A percentile compares a stretch with the other conserved stretches of the same genome.
These are phyloP conservation scores for Boletales sp. DNA, from an alignment of 768 basidiomycete genomes.

Conservation along the genomic window DNA sequence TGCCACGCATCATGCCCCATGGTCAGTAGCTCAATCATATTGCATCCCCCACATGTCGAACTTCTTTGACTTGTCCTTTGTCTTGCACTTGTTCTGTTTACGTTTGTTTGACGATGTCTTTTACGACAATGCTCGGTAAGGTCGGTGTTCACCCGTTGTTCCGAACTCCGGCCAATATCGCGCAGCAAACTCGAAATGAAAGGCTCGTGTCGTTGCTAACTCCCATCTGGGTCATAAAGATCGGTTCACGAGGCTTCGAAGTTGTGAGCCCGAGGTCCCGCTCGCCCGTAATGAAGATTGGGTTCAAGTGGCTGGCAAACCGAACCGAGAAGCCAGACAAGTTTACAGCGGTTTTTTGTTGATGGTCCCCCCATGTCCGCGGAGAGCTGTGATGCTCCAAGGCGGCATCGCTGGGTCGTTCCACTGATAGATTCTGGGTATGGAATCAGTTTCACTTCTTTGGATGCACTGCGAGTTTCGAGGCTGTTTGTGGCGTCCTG, in stretches of 20 bases:
- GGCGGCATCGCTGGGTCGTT: not conserved
- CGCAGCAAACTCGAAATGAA: not conserved
- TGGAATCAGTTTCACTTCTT: conserved; percentile 2
- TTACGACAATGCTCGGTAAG: not conserved
- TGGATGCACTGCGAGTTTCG: not conserved
- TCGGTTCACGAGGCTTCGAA: conserved; percentile 11
- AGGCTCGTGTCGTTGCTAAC: not conserved
- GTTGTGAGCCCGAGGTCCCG: conserved; percentile 8
- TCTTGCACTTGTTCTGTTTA: not conserved
- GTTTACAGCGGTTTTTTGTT: conserved; percentile 11
- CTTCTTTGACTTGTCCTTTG: not conserved
- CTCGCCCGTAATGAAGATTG: conserved; percentile 21
- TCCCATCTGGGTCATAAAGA: conserved; percentile 8
- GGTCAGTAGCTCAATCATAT: not conserved
- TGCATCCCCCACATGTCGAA: conserved; percentile 1
- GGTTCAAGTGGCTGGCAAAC: conserved; percentile 9
- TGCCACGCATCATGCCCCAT: not conserved
- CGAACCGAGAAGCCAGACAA: conserved; percentile 11
- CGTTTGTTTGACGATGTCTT: not conserved
- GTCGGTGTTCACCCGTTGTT: not conserved
- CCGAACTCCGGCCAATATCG: conserved; percentile 4
- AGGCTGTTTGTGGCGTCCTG: conserved; percentile 2
- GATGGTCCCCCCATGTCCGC: conserved; percentile 23
- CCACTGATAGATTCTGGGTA: conserved; percentile 11
- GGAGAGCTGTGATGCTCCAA: conserved; percentile 13